A percentile compares a stretch with the other conserved stretches of the same genome.
phyloP scores from a whole-genome alignment of 108 stramenopile genomes.

The Discostella pseudostelligera region DNA sequence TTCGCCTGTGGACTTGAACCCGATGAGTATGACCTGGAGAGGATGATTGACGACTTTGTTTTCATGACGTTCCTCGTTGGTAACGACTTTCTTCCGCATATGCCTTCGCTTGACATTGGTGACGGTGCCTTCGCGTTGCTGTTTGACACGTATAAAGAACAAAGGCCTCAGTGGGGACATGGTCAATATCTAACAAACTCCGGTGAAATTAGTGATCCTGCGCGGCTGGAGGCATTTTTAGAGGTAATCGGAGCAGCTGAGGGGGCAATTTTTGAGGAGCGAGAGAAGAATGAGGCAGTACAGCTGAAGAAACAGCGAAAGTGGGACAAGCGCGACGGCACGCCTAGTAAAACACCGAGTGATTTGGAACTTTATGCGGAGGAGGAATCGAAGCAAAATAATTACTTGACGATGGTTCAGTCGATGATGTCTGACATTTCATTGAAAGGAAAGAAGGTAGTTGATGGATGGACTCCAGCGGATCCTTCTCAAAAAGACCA shows the following conservation, averaged over 20 bases:
- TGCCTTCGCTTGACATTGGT: conserved; percentile 94
- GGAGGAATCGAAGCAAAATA: conserved; percentile 79
- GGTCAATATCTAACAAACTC: conserved; percentile 90
- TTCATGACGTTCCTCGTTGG: conserved; percentile 99
- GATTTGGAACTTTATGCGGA: conserved; percentile 76
- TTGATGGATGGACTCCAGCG: conserved; percentile 71
- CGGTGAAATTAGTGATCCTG: conserved; percentile 79
- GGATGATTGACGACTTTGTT: conserved; percentile 98
- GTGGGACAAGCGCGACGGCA: conserved; percentile 86
- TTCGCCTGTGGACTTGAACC: conserved; percentile 55
- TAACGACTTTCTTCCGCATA: conserved; percentile 97
- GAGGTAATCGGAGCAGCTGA: conserved; percentile 85
- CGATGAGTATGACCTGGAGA: conserved; percentile 76
- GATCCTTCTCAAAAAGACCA: conserved; percentile 77
- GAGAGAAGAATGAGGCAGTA: conserved; percentile 74
- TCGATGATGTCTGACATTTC: conserved; percentile 54
- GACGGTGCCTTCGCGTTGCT: conserved; percentile 95
- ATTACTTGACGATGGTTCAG: conserved; percentile 70
- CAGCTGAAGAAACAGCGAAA: conserved; percentile 75
- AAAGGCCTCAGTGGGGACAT: conserved; percentile 69
- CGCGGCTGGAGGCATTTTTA: conserved; percentile 78
- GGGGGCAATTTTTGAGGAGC: conserved; percentile 79
- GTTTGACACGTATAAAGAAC: conserved; percentile 92
- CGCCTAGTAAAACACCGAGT: conserved; percentile 55
- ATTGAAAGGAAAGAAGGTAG: conserved; percentile 40